phyloP scores from a whole-genome alignment of 331 rosid genomes.

The Saraca asoca region DNA sequence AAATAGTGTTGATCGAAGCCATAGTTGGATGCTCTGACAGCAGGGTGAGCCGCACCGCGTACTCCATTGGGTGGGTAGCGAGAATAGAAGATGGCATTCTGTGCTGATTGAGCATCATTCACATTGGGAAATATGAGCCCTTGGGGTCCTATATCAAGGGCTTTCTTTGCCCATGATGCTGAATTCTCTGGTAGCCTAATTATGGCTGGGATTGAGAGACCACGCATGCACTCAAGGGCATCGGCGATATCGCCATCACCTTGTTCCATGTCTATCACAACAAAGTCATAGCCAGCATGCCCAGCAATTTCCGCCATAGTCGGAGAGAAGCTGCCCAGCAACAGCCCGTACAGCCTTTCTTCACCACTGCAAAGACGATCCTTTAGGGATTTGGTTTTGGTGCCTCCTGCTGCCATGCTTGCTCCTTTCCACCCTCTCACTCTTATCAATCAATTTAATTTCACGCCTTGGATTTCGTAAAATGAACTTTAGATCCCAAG shows the following conservation, averaged over 20 bases:
- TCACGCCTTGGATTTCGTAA: too few relatives aligned
- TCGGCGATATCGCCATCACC: constrained; percentile 55
- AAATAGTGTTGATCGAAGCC: background rate
- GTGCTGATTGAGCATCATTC: background rate
- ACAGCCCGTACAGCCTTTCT: constrained; percentile 55
- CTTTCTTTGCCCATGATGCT: constrained; percentile 55
- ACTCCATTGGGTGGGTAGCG: constrained; percentile 13
- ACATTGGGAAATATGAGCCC: constrained; percentile 10
- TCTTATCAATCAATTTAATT: too few relatives aligned
- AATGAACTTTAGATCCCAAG: too few relatives aligned
- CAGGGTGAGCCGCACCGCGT: background rate
- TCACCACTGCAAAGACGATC: constrained; percentile 50
- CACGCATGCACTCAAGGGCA: constrained; percentile 54
- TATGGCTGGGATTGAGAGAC: constrained; percentile 54
- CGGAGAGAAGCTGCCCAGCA: constrained; percentile 56
- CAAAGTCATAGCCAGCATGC: constrained; percentile 58
- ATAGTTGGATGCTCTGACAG: background rate
- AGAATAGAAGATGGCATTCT: background rate
- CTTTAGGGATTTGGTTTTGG: constrained; percentile 37
- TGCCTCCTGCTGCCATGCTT: background rate
- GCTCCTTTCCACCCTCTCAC: too few relatives aligned
- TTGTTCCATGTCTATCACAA: constrained; percentile 60
- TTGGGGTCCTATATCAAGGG: constrained; percentile 8
- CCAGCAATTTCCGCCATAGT: constrained; percentile 59
- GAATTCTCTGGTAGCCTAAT: constrained; percentile 54